Evolutionary conservation across 768 basidiomycete genomes (phyloP), one percentile per base, ranked within the genome.

Genomic region (Pisolithus marmoratus): DNA sequence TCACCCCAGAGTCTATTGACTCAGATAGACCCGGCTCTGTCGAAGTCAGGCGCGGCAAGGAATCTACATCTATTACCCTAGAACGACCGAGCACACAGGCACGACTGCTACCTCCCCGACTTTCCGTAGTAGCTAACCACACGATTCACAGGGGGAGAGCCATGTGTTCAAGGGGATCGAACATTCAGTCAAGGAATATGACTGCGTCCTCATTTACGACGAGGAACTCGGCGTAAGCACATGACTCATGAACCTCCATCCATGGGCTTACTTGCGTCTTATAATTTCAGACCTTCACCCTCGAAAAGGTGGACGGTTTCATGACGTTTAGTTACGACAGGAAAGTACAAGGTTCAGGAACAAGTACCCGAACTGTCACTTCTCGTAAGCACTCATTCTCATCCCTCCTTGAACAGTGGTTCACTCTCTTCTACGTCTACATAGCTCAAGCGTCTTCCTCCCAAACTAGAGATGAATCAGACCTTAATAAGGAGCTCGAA

Each of bases 121-220:
- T 17, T 29, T 14, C 38, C 41, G 46, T 19, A 8, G 38, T 46
- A n/a, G 24, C 51, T 19, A 22, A 63, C 15, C 19, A 3, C 15
- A 20, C 45, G n/a, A 24, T 8, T 19, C 60, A 84, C 62, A 70
- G 3, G 76, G 74, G 17, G 81, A 85, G 52, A 74, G 63, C 12
- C 75, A 82, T 58, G 59, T 78, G 36, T 90, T 82, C 60, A 70
- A 67, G 37, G 88, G 87, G 3, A 59, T 61, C 8, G 86, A 87
- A 60, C 71, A 71, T 15, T 66, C 77, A 2, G 76, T 83, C 7
- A 85, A 81, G 62, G 85, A 89, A 43, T 75, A 75, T 58, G 86
- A 90, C 47, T 92, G 89, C 56, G 80, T 90, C 7, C 73, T 92
- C 38, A 84, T 91, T 42, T 91, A 84, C 59, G 88, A 92, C 63